Conservation (phyloP, 2,329 filamentous ascomycete genomes). For the Fusarium protoensiforme region DNA sequence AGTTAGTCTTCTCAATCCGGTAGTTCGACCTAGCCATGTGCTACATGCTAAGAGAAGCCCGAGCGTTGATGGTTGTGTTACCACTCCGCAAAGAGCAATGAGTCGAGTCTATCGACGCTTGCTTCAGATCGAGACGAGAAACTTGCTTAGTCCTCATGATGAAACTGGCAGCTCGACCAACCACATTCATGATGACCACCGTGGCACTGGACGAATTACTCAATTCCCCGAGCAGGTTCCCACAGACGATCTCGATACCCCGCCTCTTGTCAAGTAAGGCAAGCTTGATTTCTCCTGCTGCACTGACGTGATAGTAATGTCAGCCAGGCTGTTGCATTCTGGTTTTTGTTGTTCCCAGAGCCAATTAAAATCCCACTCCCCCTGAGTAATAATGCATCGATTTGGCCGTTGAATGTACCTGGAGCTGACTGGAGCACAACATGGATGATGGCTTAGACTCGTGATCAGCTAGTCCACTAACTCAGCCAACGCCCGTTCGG, state of each 20-base stretch:
- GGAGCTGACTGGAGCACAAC: not conserved
- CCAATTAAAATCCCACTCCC: not conserved
- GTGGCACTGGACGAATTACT: not conserved
- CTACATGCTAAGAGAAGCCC: not conserved
- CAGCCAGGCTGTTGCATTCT: constrained; percentile 1
- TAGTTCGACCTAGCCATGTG: not conserved
- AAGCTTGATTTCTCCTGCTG: constrained; percentile 21
- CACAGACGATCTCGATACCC: constrained; percentile 31
- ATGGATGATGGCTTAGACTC: not conserved
- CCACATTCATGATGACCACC: not conserved
- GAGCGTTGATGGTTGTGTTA: not conserved
- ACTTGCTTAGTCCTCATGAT: constrained; percentile 20
- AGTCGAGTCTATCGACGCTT: not conserved
- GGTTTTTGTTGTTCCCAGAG: not conserved
- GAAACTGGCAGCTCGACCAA: not conserved
- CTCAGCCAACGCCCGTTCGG: not conserved
- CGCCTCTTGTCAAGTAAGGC: constrained; percentile 5
- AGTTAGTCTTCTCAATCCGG: not conserved
- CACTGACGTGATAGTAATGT: constrained; percentile 30
- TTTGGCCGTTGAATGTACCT: not conserved
- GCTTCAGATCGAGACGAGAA: constrained; percentile 7
- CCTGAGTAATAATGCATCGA: not conserved
- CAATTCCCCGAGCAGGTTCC: constrained; percentile 11
- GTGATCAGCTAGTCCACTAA: constrained; percentile 5
- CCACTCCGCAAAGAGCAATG: not conserved